Base-by-base conservation (phyloP, 805 yeast species). In the Saccharomycopsis malanga region DNA sequence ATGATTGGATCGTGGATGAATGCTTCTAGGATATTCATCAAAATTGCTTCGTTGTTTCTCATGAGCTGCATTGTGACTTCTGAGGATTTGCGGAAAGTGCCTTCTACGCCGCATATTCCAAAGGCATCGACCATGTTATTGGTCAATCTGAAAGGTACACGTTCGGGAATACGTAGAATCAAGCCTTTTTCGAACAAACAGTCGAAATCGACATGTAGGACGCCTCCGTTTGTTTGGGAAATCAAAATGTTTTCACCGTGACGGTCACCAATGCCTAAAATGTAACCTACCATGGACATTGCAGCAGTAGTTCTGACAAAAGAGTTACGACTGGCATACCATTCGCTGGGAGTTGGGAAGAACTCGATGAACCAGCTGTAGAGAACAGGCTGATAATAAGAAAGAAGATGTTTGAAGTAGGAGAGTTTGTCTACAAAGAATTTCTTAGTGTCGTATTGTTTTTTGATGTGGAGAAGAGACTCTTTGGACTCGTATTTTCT, bases 221-320 rank as follows among this genome's bases (percentile, higher is more conserved):
- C 77, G 6, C 78, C 79, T 1, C 98, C 98, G 3, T 81, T 74
- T 36, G 71, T 74, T 52, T 82, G 81, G 56, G 81, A 74, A 34
- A 91, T 67, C 46, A 93, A 65, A 18, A 93, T 77, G 58, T 93
- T 93, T 59, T 93, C 99, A 56, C 96, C 84, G 61, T 93, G 99
- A 34, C 99, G 72, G 63, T 93, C 99, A 21, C 99, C 99, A 42
- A 93, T 71, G 6, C 98, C 98, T 23, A 93, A 70, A 39, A 93
- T 78, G 60, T 86, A 87, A 0, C 99, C 98, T 4, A 91, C 95
- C 70, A 93, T 87, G 0, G 97, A 88, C 98, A 94, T 93, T 0
- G 91, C 98, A 0, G 97, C 96, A 23, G 84, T 71, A 0, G 96
- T 79, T 46, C 95, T 70, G 0, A 86, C 79, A 60, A 76, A 94